phyloP scores from a whole-genome alignment of 352 stramenopile genomes.

The Phytophthora cactorum region DNA sequence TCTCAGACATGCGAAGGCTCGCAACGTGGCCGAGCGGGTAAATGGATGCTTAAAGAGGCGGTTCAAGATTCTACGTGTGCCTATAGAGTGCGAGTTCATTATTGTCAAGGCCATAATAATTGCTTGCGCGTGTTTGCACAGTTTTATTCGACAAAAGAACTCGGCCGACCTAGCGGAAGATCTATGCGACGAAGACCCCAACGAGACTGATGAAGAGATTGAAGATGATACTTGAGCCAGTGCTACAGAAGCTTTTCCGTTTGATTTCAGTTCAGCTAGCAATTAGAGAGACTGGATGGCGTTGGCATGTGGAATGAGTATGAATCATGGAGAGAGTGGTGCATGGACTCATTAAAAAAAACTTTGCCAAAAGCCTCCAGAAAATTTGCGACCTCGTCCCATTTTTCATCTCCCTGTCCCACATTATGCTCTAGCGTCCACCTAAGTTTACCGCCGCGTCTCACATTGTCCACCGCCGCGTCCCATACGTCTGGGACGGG shows the following conservation, averaged over 20 bases:
- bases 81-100: slow-evolving; percentile 13
- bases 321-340: not conserved
- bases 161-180: not conserved
- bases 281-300: slow-evolving; percentile 14
- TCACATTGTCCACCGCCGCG: not conserved
- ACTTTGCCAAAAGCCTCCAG: not conserved
- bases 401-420: slow-evolving; percentile 1
- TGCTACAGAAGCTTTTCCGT: not conserved
- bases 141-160: slow-evolving; percentile 7
- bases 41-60: slow-evolving; percentile 5
- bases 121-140: slow-evolving; percentile 4
- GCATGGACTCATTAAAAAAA: not conserved
- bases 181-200: not conserved
- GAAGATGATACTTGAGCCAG: not conserved
- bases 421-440: not conserved
- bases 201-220: slow-evolving; percentile 1
- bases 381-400: slow-evolving; percentile 2
- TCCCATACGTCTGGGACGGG: slow-evolving; percentile 1
- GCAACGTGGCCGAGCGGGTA: slow-evolving; percentile 3
- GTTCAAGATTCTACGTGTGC: slow-evolving; percentile 3
- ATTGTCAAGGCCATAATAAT: not conserved
- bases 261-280: slow-evolving; percentile 5
- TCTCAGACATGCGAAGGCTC: slow-evolving; percentile 10
- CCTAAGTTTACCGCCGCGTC: no score
- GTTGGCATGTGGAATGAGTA: slow-evolving; percentile 7